A percentile compares a stretch with the other conserved stretches of the same genome.
These are phyloP conservation scores for Tylopilus intermedius DNA, from an alignment of 768 basidiomycete species.

Conservation along the genomic window DNA sequence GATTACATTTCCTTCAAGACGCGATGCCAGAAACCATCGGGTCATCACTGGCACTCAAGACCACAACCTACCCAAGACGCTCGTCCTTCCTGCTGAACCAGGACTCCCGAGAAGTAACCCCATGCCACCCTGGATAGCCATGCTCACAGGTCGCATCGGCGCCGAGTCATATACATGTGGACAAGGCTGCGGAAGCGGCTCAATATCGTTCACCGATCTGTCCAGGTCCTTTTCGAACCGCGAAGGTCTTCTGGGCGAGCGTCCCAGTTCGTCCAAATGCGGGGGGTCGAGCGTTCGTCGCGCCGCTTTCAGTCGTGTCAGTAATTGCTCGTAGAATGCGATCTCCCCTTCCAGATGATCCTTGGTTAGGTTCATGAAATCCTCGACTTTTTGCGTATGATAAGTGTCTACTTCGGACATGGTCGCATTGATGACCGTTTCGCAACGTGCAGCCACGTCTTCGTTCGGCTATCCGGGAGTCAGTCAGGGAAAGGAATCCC, in stretches of 20 bases:
- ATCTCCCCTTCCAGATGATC: conserved; percentile 81
- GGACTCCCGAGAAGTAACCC: conserved; percentile 51
- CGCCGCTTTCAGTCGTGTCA: conserved; percentile 54
- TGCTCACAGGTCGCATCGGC: conserved; percentile 70
- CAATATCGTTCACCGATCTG: conserved; percentile 41
- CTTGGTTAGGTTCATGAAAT: conserved; percentile 52
- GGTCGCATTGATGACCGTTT: conserved; percentile 83
- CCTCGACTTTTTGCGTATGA: conserved; percentile 68
- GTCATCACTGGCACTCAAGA: conserved; percentile 8
- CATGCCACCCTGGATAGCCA: conserved; percentile 70
- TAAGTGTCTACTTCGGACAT: conserved; percentile 86
- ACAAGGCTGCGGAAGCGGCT: conserved; percentile 62
- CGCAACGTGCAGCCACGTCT: conserved; percentile 68
- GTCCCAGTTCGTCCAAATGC: conserved; percentile 43
- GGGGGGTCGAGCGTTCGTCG: conserved; percentile 50
- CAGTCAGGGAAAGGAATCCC: background rate
- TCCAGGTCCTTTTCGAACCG: conserved; percentile 74
- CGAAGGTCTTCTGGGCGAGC: conserved; percentile 56
- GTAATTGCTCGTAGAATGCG: conserved; percentile 64
- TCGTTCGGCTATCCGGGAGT: conserved; percentile 47
- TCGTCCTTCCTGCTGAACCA: conserved; percentile 36
- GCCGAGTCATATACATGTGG: conserved; percentile 76
- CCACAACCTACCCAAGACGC: conserved; percentile 64
- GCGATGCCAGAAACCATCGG: too few relatives aligned
- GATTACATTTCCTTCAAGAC: too few relatives aligned